phyloP scores from a whole-genome alignment of 2,329 filamentous ascomycete species.

The Escovopsis sp. region DNA sequence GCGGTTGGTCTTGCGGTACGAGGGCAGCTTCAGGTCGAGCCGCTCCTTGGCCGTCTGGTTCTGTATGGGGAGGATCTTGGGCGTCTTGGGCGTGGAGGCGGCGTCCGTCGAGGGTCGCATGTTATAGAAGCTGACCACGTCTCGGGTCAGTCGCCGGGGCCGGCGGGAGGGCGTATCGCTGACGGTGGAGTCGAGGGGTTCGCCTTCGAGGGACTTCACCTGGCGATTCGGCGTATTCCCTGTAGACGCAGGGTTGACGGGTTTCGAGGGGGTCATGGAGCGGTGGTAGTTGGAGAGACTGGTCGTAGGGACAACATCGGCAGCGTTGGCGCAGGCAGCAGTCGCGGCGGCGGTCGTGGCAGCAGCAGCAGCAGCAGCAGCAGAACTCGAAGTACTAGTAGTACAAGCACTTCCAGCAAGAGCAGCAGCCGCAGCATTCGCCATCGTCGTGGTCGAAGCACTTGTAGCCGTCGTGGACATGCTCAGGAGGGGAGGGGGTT shows the following conservation, averaged over 20 bases:
- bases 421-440: too few relatives aligned
- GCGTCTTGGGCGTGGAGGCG: conserved; percentile 33
- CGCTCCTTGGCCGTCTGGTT: conserved; percentile 70
- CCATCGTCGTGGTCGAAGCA: too few relatives aligned
- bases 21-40: conserved; percentile 61
- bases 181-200: conserved; percentile 14
- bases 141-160: conserved; percentile 31
- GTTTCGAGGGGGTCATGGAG: conserved; percentile 30
- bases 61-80: conserved; percentile 57
- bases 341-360: background rate
- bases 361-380: too few relatives aligned
- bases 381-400: too few relatives aligned
- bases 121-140: conserved; percentile 37
- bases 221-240: conserved; percentile 28
- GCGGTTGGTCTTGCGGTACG: conserved; percentile 63
- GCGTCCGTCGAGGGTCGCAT: conserved; percentile 27
- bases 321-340: conserved; percentile 7
- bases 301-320: too few relatives aligned
- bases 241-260: conserved; percentile 27
- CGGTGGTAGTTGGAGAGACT: conserved; percentile 22
- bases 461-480: conserved; percentile 15
- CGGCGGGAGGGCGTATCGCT: conserved; percentile 20
- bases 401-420: too few relatives aligned
- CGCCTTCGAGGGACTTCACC: conserved; percentile 13
- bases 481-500: conserved; percentile 8